These are phyloP conservation scores for Agrocybe praecox DNA, from an alignment of 768 basidiomycete genomes.

Conservation along the genomic window DNA sequence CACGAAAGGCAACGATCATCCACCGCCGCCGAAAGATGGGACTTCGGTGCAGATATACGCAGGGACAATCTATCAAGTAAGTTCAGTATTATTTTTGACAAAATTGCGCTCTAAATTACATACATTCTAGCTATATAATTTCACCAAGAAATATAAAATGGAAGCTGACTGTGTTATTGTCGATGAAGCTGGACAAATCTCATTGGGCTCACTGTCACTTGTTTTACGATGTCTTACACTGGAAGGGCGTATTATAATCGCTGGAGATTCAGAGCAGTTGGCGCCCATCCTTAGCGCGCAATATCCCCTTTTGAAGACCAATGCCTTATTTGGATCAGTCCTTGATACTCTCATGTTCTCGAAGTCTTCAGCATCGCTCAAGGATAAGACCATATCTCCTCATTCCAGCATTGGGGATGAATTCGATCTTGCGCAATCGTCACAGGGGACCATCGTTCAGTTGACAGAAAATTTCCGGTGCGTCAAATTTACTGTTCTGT, in stretches of 20 bases:
- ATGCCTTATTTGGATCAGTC: slow-evolving; percentile 48
- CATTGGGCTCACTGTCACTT: slow-evolving; percentile 45
- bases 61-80: slow-evolving; percentile 51
- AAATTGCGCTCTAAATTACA: background rate
- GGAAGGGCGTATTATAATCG: slow-evolving; percentile 44
- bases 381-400: slow-evolving; percentile 4
- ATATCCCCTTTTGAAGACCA: slow-evolving; percentile 42
- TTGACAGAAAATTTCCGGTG: slow-evolving; percentile 55
- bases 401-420: slow-evolving; percentile 16
- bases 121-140: slow-evolving; percentile 43
- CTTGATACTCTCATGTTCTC: slow-evolving; percentile 47
- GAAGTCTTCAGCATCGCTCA: slow-evolving; percentile 1
- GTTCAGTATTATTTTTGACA: background rate
- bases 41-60: slow-evolving; percentile 39
- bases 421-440: slow-evolving; percentile 17
- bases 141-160: slow-evolving; percentile 39
- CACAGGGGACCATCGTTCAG: slow-evolving; percentile 45
- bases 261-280: slow-evolving; percentile 55
- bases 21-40: slow-evolving; percentile 30
- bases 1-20: slow-evolving; percentile 40
- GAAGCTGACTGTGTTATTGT: slow-evolving; percentile 46
- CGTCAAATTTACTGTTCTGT: background rate
- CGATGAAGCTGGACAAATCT: slow-evolving; percentile 56
- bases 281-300: slow-evolving; percentile 50
- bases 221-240: slow-evolving; percentile 43